Conservation (phyloP, 345 rosid genomes). For the Pistacia atlantica region DNA sequence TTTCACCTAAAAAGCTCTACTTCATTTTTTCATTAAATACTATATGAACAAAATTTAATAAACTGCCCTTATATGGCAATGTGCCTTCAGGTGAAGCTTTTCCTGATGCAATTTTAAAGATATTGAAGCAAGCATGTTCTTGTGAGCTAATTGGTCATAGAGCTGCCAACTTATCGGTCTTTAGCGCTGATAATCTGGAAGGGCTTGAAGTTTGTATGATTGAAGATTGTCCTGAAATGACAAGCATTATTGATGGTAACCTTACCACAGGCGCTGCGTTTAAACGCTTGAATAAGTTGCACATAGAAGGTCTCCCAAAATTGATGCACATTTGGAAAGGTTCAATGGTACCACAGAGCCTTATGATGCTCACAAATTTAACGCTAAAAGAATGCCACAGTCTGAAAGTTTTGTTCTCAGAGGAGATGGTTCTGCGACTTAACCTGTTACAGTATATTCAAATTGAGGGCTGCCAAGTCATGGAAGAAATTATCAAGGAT, state of each 20-base stretch:
- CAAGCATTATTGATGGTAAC: neutral
- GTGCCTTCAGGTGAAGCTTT: too few relatives aligned
- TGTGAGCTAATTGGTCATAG: constrained; percentile 28
- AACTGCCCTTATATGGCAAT: neutral
- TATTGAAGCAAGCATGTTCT: constrained; percentile 27
- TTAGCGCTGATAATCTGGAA: neutral
- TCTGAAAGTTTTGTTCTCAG: constrained; percentile 8
- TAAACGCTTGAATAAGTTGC: neutral
- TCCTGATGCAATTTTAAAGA: neutral
- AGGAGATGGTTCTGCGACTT: neutral
- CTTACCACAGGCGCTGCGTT: neutral
- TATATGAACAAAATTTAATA: neutral
- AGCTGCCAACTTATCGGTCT: constrained; percentile 21
- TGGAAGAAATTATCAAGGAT: too few relatives aligned
- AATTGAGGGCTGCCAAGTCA: neutral
- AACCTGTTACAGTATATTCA: neutral
- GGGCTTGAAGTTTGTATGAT: too few relatives aligned
- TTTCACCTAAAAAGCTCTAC: constrained; percentile 8
- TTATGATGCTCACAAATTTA: constrained; percentile 4
- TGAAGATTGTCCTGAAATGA: too few relatives aligned
- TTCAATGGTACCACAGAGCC: neutral
- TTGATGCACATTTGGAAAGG: constrained; percentile 3
- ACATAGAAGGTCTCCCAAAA: neutral
- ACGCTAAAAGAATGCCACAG: neutral
- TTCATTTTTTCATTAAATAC: too few relatives aligned